Conservation (phyloP, 345 rosid species). For the Gossypium arboreum region DNA sequence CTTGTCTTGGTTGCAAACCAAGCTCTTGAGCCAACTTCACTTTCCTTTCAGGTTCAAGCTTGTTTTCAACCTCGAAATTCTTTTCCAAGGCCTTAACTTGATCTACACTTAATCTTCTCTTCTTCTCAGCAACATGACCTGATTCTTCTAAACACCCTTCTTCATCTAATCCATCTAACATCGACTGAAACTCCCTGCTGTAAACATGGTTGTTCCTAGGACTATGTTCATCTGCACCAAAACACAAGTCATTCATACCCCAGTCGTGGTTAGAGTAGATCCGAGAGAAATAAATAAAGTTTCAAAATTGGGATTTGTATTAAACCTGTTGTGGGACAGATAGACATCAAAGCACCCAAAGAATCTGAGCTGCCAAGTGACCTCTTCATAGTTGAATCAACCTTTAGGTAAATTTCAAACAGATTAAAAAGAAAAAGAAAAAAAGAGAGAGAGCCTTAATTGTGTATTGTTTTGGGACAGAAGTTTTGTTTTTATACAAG, state of each 20-base stretch:
- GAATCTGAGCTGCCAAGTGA: constrained; percentile 76
- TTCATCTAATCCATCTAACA: constrained; percentile 79
- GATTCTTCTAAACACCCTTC: constrained; percentile 71
- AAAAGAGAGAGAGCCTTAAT: not conserved
- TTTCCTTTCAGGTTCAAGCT: constrained; percentile 84
- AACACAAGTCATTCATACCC: not conserved
- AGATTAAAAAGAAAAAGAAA: not conserved
- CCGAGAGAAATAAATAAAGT: constrained; percentile 13
- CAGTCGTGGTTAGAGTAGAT: not conserved
- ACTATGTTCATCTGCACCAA: constrained; percentile 53
- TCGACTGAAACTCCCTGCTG: constrained; percentile 60
- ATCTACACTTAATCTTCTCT: constrained; percentile 62
- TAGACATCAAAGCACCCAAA: constrained; percentile 72
- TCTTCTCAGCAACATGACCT: constrained; percentile 68
- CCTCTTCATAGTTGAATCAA: constrained; percentile 62
- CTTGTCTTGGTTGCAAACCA: constrained; percentile 82
- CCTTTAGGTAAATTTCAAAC: not conserved
- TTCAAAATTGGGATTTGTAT: constrained; percentile 4
- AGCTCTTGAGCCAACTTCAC: constrained; percentile 78
- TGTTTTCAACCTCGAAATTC: constrained; percentile 78
- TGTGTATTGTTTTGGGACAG: constrained; percentile 8
- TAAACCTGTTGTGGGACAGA: constrained; percentile 72
- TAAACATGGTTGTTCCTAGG: constrained; percentile 52
- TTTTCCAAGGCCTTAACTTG: constrained; percentile 88
- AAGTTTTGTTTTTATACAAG: constrained; percentile 6